Conservation (phyloP, 2,329 filamentous ascomycete species). For the Aspergillus proliferans region DNA sequence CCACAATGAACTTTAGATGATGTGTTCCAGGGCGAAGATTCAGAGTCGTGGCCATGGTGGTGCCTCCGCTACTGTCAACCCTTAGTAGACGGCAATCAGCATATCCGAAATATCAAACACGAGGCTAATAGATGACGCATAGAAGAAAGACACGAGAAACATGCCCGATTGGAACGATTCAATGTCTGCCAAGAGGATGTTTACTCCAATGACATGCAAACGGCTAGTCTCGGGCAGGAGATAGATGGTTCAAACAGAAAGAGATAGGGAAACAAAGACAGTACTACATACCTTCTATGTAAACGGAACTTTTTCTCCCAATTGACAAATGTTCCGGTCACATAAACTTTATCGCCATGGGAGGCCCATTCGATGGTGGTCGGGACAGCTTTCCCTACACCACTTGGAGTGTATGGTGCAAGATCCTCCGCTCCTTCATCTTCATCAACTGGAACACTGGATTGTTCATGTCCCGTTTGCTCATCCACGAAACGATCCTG, state of each 20-base stretch:
- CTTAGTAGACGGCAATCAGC: not conserved
- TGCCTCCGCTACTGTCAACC: conserved; percentile 31
- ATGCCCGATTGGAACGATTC: not conserved
- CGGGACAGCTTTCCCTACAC: conserved; percentile 70
- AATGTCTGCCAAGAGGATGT: not conserved
- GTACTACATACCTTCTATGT: conserved; percentile 66
- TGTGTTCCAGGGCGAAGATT: conserved; percentile 88
- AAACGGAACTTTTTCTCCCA: conserved; percentile 94
- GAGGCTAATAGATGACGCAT: conserved; percentile 8
- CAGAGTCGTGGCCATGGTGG: conserved; percentile 67
- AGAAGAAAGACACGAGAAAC: not conserved
- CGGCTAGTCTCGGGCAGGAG: not conserved
- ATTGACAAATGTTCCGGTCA: conserved; percentile 94
- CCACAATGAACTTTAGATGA: conserved; percentile 92
- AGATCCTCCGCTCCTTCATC: conserved; percentile 74
- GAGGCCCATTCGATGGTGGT: conserved; percentile 80
- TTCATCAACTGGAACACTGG: conserved; percentile 55
- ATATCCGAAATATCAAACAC: not conserved
- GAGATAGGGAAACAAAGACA: conserved; percentile 1
- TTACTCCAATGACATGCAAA: not conserved
- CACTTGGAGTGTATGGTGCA: conserved; percentile 57
- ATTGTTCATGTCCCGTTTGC: conserved; percentile 49
- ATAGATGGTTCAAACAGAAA: conserved; percentile 3
- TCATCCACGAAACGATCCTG: conserved; percentile 42
- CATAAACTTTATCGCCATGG: conserved; percentile 83